These are phyloP conservation scores for Metschnikowia baotianmanensis DNA, from an alignment of 805 yeast species.

Conservation along the genomic window DNA sequence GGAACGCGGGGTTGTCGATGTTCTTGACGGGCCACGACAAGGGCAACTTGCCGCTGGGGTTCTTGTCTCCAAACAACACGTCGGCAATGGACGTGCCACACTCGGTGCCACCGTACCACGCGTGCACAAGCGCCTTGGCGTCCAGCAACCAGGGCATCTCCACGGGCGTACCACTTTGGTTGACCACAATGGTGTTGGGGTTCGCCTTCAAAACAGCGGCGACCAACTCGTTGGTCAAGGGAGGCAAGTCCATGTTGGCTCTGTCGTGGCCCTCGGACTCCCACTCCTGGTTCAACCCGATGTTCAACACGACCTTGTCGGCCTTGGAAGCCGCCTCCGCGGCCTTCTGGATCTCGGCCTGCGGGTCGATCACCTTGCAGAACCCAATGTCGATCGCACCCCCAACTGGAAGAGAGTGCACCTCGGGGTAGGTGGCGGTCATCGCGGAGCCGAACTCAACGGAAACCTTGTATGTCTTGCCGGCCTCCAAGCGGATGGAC, in stretches of 20 bases:
- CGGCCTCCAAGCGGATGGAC: constrained; percentile 38
- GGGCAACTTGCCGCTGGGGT: constrained; percentile 31
- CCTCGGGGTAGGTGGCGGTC: too few relatives aligned
- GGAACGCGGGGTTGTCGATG: constrained; percentile 29
- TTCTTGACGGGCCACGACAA: constrained; percentile 25
- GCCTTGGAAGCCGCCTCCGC: constrained; percentile 25
- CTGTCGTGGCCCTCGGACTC: constrained; percentile 34
- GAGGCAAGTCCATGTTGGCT: constrained; percentile 30
- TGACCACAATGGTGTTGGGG: constrained; percentile 30
- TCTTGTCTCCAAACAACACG: constrained; percentile 31
- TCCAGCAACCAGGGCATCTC: constrained; percentile 30
- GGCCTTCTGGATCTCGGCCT: too few relatives aligned
- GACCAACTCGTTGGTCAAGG: constrained; percentile 26
- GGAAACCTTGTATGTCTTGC: constrained; percentile 42
- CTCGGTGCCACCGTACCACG: constrained; percentile 39
- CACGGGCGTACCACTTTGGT: constrained; percentile 37
- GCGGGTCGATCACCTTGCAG: too few relatives aligned
- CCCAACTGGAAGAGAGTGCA: too few relatives aligned
- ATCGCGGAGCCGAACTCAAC: constrained; percentile 53
- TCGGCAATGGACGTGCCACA: constrained; percentile 33
- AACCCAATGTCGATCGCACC: too few relatives aligned
- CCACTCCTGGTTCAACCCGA: constrained; percentile 30
- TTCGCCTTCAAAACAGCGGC: constrained; percentile 26
- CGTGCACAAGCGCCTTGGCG: constrained; percentile 28
- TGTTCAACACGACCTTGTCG: constrained; percentile 29